Base-by-base conservation (phyloP, 352 stramenopile species). In the Phytophthora fragariaefolia region DNA sequence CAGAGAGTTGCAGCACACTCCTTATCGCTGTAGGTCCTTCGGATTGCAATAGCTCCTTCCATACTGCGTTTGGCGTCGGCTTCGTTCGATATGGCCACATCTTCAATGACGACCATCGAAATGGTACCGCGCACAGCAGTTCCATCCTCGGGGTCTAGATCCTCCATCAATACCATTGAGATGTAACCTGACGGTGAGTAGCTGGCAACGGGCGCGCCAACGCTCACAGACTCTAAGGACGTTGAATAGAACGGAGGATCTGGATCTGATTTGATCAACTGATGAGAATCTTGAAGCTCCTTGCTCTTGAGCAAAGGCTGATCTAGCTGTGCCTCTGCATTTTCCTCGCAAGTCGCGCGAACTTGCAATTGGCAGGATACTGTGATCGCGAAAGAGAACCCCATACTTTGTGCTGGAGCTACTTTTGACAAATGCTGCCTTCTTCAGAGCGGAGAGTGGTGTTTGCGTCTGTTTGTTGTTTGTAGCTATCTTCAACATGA, bases 111-210 rank as follows among this genome's bases (percentile, higher is more conserved):
- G 18, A 59, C 36, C 52, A 49, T 59, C 23, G 36, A 24, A 13
- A 59, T 59, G 13, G 36, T 59, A 23, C 23, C 32, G 6, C 22
- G 17, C 3, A 59, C 32, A 15, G 28, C 23, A n/a, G 22, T n/a
- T 38, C 52, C 52, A 9, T 38, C 15, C 7, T 27, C 15, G 18
- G 52, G 52, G 24, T 50, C 17, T 3, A 59, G 52, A 23, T 59
- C 52, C 49, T 59, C 36, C 52, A 49, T 59, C 17, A 59, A 13
- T 17, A 59, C 52, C 52, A 59, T 59, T 4, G 22, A 23, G 36
- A 59, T 36, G 17, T 59, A 49, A 1, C 52, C 52, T 48, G 52
- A 24, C 6, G 36, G 24, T 20, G 23, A 50, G 26, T 8, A 18
- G 12, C 17, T 60, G 10, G 36, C 24, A 20, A 18, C 36, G 17